Conservation (phyloP, 2,329 filamentous ascomycete genomes). For the Cytospora piceae region DNA sequence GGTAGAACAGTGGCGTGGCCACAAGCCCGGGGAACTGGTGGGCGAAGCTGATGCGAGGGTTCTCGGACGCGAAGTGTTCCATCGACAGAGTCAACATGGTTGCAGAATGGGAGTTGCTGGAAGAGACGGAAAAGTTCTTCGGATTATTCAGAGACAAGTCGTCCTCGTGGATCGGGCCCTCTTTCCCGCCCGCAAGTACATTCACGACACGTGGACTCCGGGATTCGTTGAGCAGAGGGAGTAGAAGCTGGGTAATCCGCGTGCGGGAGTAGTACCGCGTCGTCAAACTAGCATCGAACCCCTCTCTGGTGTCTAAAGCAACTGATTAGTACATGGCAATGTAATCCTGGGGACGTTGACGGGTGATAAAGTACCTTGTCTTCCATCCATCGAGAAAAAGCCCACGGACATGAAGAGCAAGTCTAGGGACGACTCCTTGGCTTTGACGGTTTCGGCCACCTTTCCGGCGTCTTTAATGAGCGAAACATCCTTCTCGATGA, state of each 20-base stretch:
- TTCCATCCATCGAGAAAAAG: conserved; percentile 39
- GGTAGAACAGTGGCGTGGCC: conserved; percentile 7
- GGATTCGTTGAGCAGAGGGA: conserved; percentile 47
- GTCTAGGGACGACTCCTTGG: conserved; percentile 40
- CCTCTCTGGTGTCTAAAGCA: conserved; percentile 50
- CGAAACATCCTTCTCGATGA: conserved; percentile 44
- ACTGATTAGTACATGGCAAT: background rate
- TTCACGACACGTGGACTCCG: conserved; percentile 50
- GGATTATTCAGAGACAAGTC: conserved; percentile 48
- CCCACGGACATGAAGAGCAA: conserved; percentile 44
- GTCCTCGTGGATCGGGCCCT: conserved; percentile 48
- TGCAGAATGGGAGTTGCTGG: conserved; percentile 48
- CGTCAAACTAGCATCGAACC: conserved; percentile 52
- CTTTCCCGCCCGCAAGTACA: conserved; percentile 52
- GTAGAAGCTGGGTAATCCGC: conserved; percentile 53
- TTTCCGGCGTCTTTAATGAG: conserved; percentile 41
- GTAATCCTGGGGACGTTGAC: background rate
- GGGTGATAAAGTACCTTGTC: conserved; percentile 30
- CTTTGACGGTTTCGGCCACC: conserved; percentile 37
- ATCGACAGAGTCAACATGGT: conserved; percentile 52
- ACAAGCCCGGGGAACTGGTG: conserved; percentile 42
- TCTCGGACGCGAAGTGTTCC: conserved; percentile 49
- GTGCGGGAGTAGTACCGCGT: conserved; percentile 58
- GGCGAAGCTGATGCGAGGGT: conserved; percentile 44
- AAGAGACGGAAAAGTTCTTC: conserved; percentile 38